phyloP scores from a whole-genome alignment of 164 flowering plant genomes.

The Berberis vulgaris region DNA sequence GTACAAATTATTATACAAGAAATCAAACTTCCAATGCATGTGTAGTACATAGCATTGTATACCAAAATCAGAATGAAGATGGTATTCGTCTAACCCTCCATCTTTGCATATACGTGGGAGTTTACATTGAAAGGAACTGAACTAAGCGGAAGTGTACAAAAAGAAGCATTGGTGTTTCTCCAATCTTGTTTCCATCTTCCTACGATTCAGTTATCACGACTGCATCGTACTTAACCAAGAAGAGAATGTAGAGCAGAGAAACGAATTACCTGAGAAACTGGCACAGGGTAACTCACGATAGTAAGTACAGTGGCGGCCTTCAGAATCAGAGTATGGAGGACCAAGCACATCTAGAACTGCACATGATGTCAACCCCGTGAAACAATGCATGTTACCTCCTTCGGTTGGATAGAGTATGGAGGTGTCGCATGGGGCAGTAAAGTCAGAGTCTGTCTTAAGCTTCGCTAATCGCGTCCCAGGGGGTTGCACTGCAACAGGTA shows the following conservation, averaged over 20 bases:
- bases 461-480: slow-evolving; percentile 23
- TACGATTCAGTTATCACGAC: not conserved
- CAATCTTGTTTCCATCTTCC: not conserved
- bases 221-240: not conserved
- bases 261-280: slow-evolving; percentile 16
- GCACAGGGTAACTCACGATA: slow-evolving; percentile 28
- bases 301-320: slow-evolving; percentile 48
- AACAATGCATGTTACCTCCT: slow-evolving; percentile 86
- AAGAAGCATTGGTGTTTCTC: not conserved
- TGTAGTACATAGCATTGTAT: not conserved
- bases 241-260: not conserved
- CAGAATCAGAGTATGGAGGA: slow-evolving; percentile 44
- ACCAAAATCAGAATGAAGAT: too few species aligned
- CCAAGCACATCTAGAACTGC: slow-evolving; percentile 86
- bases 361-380: slow-evolving; percentile 78
- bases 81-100: too few species aligned
- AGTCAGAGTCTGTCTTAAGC: slow-evolving; percentile 28
- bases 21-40: not conserved
- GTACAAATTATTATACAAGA: not conserved
- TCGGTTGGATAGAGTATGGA: slow-evolving; percentile 59
- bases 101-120: too few species aligned
- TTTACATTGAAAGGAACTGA: too few species aligned
- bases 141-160: too few species aligned
- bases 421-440: slow-evolving; percentile 40
- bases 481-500: slow-evolving; percentile 14